A percentile compares a stretch with the other conserved stretches of the same genome.
These are phyloP conservation scores for Rugosomyces carneus DNA, from an alignment of 1,284 basidiomycete species.

Conservation along the genomic window DNA sequence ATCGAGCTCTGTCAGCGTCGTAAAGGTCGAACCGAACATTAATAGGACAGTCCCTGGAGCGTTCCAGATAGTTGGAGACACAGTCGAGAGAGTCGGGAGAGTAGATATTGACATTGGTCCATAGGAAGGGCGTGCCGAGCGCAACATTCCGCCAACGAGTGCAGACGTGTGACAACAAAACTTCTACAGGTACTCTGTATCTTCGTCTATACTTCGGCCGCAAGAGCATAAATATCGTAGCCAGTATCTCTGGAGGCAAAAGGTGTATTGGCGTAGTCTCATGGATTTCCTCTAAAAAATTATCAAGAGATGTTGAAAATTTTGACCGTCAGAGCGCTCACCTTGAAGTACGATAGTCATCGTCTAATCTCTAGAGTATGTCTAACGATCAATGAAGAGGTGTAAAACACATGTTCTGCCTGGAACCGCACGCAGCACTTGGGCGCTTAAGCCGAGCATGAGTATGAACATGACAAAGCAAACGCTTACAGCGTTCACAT, in stretches of 20 bases:
- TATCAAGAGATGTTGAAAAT: too few species aligned
- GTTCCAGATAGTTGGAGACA: constrained; percentile 16
- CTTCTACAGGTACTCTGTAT: constrained; percentile 17
- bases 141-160: constrained; percentile 16
- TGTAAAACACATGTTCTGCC: neutral
- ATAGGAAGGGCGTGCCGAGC: constrained; percentile 15
- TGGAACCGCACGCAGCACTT: too few species aligned
- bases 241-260: constrained; percentile 25
- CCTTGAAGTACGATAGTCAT: too few species aligned
- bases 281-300: neutral
- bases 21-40: constrained; percentile 18
- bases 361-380: too few species aligned
- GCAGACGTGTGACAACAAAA: constrained; percentile 19
- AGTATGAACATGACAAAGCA: too few species aligned
- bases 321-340: neutral
- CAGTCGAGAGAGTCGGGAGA: constrained; percentile 15
- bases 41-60: constrained; percentile 14
- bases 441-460: too few species aligned
- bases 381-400: too few species aligned
- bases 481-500: too few species aligned
- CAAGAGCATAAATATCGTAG: constrained; percentile 19
- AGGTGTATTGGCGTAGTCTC: constrained; percentile 8
- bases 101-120: constrained; percentile 19
- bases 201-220: constrained; percentile 12
- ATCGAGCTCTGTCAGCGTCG: constrained; percentile 14